Base-by-base conservation (phyloP, 371 early-diverging fungal species). In the Rhizomucor pusillus region DNA sequence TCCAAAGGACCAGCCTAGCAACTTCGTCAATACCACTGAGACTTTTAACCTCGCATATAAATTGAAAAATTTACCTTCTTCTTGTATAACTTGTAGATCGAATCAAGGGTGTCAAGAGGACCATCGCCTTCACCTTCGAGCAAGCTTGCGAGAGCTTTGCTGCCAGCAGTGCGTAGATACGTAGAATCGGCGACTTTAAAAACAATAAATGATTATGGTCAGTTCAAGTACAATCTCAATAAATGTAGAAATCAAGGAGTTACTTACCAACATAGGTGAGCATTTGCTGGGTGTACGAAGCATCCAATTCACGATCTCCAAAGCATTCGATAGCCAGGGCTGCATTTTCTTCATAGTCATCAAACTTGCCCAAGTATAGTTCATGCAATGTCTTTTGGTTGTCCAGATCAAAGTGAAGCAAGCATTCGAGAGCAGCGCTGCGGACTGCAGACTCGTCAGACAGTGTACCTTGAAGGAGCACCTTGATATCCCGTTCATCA, bases 361-460 rank as follows among this genome's bases (percentile, higher is more conserved):
- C 79, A 50, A 81, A 85, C n/a, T 77, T 79, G 24, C 84, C 84
- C 58, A 84, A 69, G 87, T 87, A 89, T 34, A 89, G 69, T 46
- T 76, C 68, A 12, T 74, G 63, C 5, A 85, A 76, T 60, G 81
- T 84, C 47, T 83, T 84, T 20, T 84, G 74, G 13, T 84, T 79
- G 0, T 87, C 86, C 59, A 91, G 66, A 57, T 90, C 90, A 46
- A 86, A 63, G 22, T 71, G 64, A 34, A 86, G 87, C 13, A 95
- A 69, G 1, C 88, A 91, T 33, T 81, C 74, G 23, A 95, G 75
- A 13, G 90, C 88, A 47, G 91, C 87, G 47, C 85, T 78, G 14
- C 96, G 86, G 18, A 95, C 92, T 49, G 86, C 71, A 1, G 81
- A 65, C 62, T 95, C 92, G 12, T 84, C 71, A 25, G 80, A 87